A percentile compares a stretch with the other conserved stretches of the same genome.
These are phyloP conservation scores for Histomonas meleagridis DNA, from an alignment of 208 protist genomes.

Conservation along the genomic window DNA sequence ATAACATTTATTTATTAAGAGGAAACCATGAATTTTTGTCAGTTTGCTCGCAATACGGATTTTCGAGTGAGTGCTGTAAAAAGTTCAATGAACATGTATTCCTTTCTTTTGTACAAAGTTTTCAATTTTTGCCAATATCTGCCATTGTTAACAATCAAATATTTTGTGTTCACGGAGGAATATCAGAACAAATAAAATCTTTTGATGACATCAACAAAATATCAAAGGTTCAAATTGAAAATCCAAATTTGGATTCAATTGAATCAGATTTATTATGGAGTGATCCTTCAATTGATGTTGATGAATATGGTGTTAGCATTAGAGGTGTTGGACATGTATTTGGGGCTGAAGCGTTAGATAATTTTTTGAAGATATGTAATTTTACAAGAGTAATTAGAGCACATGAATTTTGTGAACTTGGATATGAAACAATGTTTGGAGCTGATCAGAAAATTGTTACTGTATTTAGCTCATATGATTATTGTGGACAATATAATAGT, in stretches of 20 bases:
- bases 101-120: not conserved
- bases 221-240: not conserved
- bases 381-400: no score
- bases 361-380: no score
- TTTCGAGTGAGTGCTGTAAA: not conserved
- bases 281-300: not conserved
- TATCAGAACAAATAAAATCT: not conserved
- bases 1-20: constrained; percentile 5
- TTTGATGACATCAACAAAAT: not conserved
- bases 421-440: no score
- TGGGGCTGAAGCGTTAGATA: no score
- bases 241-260: not conserved
- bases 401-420: no score
- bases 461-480: no score
- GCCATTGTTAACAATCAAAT: not conserved
- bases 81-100: not conserved
- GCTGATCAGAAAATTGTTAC: no score
- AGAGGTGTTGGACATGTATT: no score
- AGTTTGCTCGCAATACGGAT: not conserved
- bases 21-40: not conserved
- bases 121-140: not conserved
- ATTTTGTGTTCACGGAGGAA: not conserved
- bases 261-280: not conserved
- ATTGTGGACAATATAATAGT: no score
- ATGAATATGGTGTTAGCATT: not conserved